Conservation (phyloP, 2,329 filamentous ascomycete genomes). For the Pseudogymnoascus sp. region DNA sequence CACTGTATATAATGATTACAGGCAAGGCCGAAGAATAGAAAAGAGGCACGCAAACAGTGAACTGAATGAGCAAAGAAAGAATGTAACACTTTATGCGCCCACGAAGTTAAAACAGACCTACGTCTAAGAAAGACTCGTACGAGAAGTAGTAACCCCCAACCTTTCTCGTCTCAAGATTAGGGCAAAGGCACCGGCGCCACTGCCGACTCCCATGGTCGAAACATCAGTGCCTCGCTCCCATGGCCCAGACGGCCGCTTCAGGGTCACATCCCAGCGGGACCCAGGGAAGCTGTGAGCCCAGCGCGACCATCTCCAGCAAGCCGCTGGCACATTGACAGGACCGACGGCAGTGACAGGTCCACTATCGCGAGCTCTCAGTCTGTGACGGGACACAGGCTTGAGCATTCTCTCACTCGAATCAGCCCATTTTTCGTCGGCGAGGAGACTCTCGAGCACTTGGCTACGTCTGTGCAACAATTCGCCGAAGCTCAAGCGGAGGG, state of each 20-base stretch:
- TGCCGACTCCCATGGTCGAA: conserved; percentile 9
- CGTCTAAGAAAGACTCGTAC: neutral
- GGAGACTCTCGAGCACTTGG: neutral
- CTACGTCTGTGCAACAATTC: conserved; percentile 6
- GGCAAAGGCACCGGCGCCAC: conserved; percentile 4
- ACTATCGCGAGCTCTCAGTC: neutral
- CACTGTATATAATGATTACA: conserved; percentile 8
- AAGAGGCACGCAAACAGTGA: conserved; percentile 7
- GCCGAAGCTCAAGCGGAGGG: neutral
- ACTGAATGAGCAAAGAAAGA: neutral
- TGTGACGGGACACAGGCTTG: neutral
- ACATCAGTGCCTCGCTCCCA: conserved; percentile 4
- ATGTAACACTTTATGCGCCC: conserved; percentile 7
- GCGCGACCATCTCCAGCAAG: neutral
- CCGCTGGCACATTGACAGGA: neutral
- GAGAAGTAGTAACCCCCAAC: neutral
- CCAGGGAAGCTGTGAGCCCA: neutral
- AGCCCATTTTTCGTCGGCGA: conserved; percentile 2
- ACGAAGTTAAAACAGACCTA: neutral
- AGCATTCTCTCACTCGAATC: conserved; percentile 2
- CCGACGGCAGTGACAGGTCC: neutral
- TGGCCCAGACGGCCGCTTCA: neutral
- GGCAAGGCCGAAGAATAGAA: neutral
- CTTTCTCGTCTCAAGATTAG: conserved; percentile 4
- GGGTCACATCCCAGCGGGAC: neutral